Percentiles rank a stretch among this genome's conserved stretches.
These are phyloP conservation scores for Fusarium begoniae DNA, from an alignment of 2,329 filamentous ascomycete genomes.

Conservation along the genomic window DNA sequence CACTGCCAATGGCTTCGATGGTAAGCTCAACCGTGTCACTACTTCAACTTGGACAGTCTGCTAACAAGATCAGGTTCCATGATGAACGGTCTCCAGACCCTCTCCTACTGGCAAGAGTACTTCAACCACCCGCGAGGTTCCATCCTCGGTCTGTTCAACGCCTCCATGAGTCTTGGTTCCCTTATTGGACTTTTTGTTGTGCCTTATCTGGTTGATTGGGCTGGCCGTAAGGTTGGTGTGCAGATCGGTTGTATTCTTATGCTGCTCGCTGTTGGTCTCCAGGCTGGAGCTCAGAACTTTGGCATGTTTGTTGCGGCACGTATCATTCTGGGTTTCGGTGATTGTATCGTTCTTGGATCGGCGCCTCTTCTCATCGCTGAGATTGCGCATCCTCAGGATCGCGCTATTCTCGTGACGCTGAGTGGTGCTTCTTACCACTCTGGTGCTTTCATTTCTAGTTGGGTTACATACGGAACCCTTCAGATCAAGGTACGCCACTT, in stretches of 20 bases:
- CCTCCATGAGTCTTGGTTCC: slow-evolving; percentile 24
- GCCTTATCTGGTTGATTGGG: slow-evolving; percentile 21
- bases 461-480: slow-evolving; percentile 12
- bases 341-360: background rate
- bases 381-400: slow-evolving; percentile 6
- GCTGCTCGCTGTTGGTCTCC: slow-evolving; percentile 10
- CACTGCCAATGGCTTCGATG: slow-evolving; percentile 20
- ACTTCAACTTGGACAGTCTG: accelerated
- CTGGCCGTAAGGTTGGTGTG: slow-evolving; percentile 18
- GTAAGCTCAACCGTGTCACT: background rate
- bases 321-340: slow-evolving; percentile 17
- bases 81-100: slow-evolving; percentile 25
- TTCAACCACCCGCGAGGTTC: slow-evolving; percentile 20
- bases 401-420: slow-evolving; percentile 9
- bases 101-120: slow-evolving; percentile 24
- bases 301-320: slow-evolving; percentile 25
- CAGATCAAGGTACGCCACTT: background rate
- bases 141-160: slow-evolving; percentile 17
- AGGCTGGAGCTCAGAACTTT: slow-evolving; percentile 20
- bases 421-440: slow-evolving; percentile 11
- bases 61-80: background rate
- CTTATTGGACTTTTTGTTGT: slow-evolving; percentile 22
- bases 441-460: slow-evolving; percentile 14
- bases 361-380: slow-evolving; percentile 14
- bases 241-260: slow-evolving; percentile 14